A percentile compares a stretch with the other conserved stretches of the same genome.
Conservation (phyloP, 1,284 basidiomycete genomes). For the Exsudoporus floridanus region DNA sequence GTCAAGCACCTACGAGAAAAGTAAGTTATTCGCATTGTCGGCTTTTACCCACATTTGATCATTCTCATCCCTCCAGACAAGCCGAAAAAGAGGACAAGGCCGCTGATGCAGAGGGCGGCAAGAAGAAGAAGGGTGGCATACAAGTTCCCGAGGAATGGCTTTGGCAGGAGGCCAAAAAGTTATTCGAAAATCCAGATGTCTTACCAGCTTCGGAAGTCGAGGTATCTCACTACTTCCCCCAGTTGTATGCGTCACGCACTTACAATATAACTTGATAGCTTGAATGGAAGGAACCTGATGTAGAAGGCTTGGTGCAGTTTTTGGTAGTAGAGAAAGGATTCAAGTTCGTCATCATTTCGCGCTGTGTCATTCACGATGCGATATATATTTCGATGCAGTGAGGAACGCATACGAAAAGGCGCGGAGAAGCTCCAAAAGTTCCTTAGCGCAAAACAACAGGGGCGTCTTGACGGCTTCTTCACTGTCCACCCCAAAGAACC, state of each 20-base stretch:
- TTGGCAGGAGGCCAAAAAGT: constrained; percentile 90
- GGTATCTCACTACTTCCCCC: constrained; percentile 42
- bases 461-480: constrained; percentile 95
- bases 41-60: constrained; percentile 1
- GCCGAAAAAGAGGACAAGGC: constrained; percentile 59
- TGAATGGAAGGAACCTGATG: constrained; percentile 93
- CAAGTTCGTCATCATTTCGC: constrained; percentile 56
- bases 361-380: neutral
- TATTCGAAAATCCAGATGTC: constrained; percentile 91
- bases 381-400: constrained; percentile 48
- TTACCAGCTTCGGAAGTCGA: constrained; percentile 85
- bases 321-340: constrained; percentile 96
- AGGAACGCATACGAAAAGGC: constrained; percentile 94
- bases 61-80: constrained; percentile 24
- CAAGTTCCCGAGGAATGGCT: constrained; percentile 93
- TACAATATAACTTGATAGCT: constrained; percentile 51
- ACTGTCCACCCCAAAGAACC: constrained; percentile 60
- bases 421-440: constrained; percentile 91
- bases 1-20: constrained; percentile 81
- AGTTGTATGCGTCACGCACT: neutral
- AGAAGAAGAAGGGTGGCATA: constrained; percentile 70
- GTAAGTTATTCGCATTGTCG: constrained; percentile 40
- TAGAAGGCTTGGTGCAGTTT: constrained; percentile 94
- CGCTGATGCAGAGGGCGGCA: constrained; percentile 39
- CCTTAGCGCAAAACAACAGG: constrained; percentile 92